Percentiles rank a stretch among this genome's conserved stretches.
These are phyloP conservation scores for Ophiocordyceps camponoti-floridani DNA, from an alignment of 2,329 filamentous ascomycete genomes.

Conservation along the genomic window DNA sequence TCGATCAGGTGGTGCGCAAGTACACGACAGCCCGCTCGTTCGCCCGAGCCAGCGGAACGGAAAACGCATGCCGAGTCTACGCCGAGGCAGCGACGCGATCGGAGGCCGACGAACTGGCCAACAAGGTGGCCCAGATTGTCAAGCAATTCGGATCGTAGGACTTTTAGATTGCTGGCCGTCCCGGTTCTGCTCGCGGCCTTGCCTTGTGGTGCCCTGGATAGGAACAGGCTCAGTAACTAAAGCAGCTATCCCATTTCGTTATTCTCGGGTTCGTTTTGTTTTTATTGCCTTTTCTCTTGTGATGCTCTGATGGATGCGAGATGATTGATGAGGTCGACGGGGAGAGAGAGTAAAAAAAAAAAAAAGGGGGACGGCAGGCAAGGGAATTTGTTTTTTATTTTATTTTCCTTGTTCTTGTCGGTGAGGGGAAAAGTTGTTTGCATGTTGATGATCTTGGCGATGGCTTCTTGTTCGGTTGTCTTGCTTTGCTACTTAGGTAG, in stretches of 20 bases:
- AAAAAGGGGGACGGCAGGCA: background rate
- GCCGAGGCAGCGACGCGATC: conserved; percentile 80
- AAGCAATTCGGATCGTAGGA: conserved; percentile 30
- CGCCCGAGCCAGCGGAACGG: conserved; percentile 82
- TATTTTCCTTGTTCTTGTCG: too few species aligned
- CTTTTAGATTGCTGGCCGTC: background rate
- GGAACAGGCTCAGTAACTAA: background rate
- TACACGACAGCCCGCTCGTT: conserved; percentile 83
- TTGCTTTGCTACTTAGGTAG: too few species aligned
- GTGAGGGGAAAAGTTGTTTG: too few species aligned
- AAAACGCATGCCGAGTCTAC: conserved; percentile 91
- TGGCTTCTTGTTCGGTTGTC: too few species aligned
- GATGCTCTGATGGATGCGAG: background rate
- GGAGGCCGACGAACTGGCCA: conserved; percentile 80
- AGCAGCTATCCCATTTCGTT: too few species aligned
- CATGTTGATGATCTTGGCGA: too few species aligned
- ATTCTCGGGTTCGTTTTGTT: background rate
- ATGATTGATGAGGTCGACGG: background rate
- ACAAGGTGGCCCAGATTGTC: conserved; percentile 62
- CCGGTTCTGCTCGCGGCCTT: background rate
- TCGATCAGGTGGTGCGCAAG: conserved; percentile 75
- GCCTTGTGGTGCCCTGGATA: background rate
- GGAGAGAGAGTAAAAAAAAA: background rate
- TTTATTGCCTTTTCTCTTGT: background rate
- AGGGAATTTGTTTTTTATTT: too few species aligned